Percentiles rank a stretch among this genome's conserved stretches.
Conservation (phyloP, 2,329 filamentous ascomycete genomes). For the Cercospora sesami region DNA sequence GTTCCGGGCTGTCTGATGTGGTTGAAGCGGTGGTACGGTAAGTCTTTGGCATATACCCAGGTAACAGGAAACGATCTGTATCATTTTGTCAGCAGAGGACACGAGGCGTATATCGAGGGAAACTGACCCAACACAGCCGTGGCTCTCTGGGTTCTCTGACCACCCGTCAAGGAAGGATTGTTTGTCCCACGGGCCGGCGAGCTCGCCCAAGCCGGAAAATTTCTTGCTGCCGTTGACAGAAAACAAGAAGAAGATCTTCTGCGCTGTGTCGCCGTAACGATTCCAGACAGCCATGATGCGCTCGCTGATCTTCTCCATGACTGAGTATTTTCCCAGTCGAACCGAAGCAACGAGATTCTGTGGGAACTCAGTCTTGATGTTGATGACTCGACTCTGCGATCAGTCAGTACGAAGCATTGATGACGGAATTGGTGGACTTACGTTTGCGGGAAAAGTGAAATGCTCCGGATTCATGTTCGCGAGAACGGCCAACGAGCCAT, state of each 20-base stretch:
- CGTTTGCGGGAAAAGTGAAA: conserved; percentile 30
- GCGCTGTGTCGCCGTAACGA: conserved; percentile 18
- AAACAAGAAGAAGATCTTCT: conserved; percentile 36
- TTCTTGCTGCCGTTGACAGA: conserved; percentile 35
- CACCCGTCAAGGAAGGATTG: conserved; percentile 27
- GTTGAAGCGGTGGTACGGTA: conserved; percentile 31
- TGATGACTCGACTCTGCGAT: conserved; percentile 33
- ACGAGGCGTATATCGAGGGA: conserved; percentile 1
- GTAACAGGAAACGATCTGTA: conserved; percentile 32
- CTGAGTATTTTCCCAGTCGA: conserved; percentile 24
- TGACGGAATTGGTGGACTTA: conserved; percentile 20
- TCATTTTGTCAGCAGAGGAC: conserved; percentile 14
- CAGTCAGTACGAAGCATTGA: conserved; percentile 19
- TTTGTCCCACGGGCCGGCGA: conserved; percentile 30
- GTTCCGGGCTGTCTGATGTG: conserved; percentile 30
- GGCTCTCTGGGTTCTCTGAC: conserved; percentile 18
- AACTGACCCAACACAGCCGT: conserved; percentile 19
- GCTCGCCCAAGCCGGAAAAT: conserved; percentile 37
- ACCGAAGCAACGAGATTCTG: conserved; percentile 31
- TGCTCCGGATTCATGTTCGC: conserved; percentile 33
- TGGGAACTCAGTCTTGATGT: conserved; percentile 35
- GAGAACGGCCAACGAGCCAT: conserved; percentile 26
- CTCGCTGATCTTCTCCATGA: conserved; percentile 29
- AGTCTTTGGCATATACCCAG: conserved; percentile 37
- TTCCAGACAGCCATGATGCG: conserved; percentile 34